Percentiles rank a stretch among this genome's conserved stretches.
Evolutionary conservation across 257 asterid species (phyloP).

Genomic region (Solanum lycopersicoides): DNA sequence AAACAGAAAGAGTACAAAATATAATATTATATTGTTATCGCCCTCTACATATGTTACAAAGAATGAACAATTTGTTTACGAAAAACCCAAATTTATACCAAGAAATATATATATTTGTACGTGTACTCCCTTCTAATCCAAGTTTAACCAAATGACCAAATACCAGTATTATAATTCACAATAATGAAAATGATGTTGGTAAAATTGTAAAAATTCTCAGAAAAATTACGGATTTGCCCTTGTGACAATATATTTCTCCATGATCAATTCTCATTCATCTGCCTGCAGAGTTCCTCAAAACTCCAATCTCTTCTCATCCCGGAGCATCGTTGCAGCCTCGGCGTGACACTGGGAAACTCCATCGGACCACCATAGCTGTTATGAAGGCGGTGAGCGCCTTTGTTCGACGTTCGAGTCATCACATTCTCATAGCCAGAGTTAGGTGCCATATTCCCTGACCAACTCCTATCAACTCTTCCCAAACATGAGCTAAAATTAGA

Average conservation of each 20-base stretch:
- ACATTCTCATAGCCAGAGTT: background rate
- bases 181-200: background rate
- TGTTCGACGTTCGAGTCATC: background rate
- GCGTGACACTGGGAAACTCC: slow-evolving; percentile 1
- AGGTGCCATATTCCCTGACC: slow-evolving; percentile 30
- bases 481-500: slow-evolving; percentile 1
- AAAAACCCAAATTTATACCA: background rate
- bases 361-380: background rate
- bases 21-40: background rate
- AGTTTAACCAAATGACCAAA: background rate
- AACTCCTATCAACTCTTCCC: slow-evolving; percentile 20
- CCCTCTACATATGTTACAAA: background rate
- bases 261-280: background rate
- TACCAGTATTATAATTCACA: background rate
- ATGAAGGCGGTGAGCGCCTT: background rate
- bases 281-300: slow-evolving; percentile 19
- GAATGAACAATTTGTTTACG: background rate
- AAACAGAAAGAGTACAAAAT: background rate
- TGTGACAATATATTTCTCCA: background rate
- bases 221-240: background rate
- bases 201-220: background rate
- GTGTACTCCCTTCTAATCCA: background rate
- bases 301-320: slow-evolving; percentile 51
- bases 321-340: slow-evolving; percentile 27
- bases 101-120: background rate